Conservation (phyloP, 108 stramenopile species). For the Mayamaea pseudoterrestris region DNA sequence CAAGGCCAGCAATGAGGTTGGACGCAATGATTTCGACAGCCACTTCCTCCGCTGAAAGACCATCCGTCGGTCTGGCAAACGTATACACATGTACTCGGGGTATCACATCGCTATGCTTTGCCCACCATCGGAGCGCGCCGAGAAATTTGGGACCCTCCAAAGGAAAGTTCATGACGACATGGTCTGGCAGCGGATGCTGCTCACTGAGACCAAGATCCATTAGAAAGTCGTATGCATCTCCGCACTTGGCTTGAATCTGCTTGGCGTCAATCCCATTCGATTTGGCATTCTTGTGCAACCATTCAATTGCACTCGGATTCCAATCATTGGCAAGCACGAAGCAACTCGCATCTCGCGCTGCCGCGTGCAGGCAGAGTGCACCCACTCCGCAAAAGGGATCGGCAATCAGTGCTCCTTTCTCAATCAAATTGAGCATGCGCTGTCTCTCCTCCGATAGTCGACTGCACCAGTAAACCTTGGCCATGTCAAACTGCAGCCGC, state of each 20-base stretch:
- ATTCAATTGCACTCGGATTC: slow-evolving; percentile 65
- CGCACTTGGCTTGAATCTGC: slow-evolving; percentile 28
- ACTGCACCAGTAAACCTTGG: slow-evolving; percentile 93
- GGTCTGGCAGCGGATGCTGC: slow-evolving; percentile 30
- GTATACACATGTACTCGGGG: slow-evolving; percentile 61
- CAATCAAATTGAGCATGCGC: slow-evolving; percentile 48
- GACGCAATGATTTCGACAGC: slow-evolving; percentile 59
- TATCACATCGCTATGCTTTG: slow-evolving; percentile 13
- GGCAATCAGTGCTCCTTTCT: slow-evolving; percentile 45
- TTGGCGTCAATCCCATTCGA: slow-evolving; percentile 18
- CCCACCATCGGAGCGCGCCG: slow-evolving; percentile 71
- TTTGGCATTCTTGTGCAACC: slow-evolving; percentile 30
- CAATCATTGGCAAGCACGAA: slow-evolving; percentile 83
- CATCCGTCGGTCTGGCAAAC: slow-evolving; percentile 37
- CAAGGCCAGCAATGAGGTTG: slow-evolving; percentile 32
- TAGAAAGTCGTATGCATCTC: slow-evolving; percentile 74
- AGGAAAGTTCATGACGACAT: slow-evolving; percentile 77
- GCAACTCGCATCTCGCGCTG: slow-evolving; percentile 14
- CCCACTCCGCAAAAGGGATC: slow-evolving; percentile 96
- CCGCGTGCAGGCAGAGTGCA: slow-evolving; percentile 75
- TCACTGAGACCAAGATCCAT: slow-evolving; percentile 41
- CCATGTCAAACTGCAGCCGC: slow-evolving; percentile 74
- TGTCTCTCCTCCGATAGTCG: slow-evolving; percentile 81
- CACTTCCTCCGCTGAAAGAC: slow-evolving; percentile 35
- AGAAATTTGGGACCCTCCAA: slow-evolving; percentile 50